Percentiles rank a stretch among this genome's conserved stretches.
Conservation (phyloP, 140 eudicot species). For the Ambrosia hybrid region DNA sequence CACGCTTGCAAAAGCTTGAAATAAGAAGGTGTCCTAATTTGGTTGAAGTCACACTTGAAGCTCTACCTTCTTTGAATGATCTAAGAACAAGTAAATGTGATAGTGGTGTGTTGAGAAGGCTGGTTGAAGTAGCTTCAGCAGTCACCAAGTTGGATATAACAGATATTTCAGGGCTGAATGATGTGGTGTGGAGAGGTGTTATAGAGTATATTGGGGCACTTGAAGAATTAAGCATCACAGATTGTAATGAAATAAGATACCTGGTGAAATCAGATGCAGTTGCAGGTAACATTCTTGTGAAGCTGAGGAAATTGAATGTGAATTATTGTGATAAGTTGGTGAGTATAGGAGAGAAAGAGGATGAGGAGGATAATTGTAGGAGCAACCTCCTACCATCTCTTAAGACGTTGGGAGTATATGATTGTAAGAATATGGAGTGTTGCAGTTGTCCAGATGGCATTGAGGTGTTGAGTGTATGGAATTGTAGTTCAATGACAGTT, state of each 20-base stretch:
- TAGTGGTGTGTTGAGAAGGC: not conserved
- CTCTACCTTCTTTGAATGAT: no score
- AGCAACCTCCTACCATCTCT: no score
- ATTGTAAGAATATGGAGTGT: no score
- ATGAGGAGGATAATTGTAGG: slow-evolving; percentile 4
- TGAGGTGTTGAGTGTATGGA: not conserved
- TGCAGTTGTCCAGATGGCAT: no score
- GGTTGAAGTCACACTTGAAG: no score
- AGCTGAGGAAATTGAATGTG: not conserved
- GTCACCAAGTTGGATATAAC: slow-evolving; percentile 3
- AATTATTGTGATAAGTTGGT: not conserved
- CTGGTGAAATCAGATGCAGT: no score
- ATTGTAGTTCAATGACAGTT: not conserved
- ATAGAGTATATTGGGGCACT: no score
- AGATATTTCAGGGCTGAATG: not conserved
- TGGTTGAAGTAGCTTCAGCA: slow-evolving; percentile 3
- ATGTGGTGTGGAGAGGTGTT: no score
- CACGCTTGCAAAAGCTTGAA: slow-evolving; percentile 7
- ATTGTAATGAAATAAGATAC: no score
- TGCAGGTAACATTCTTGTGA: no score
- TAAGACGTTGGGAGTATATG: no score
- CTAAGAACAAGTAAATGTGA: not conserved
- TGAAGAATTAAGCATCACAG: no score
- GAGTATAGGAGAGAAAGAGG: slow-evolving; percentile 14
- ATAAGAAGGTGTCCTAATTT: not conserved